A percentile compares a stretch with the other conserved stretches of the same genome.
Conservation (phyloP, 495 filamentous ascomycete genomes). For the Aspergillus haitiensis region DNA sequence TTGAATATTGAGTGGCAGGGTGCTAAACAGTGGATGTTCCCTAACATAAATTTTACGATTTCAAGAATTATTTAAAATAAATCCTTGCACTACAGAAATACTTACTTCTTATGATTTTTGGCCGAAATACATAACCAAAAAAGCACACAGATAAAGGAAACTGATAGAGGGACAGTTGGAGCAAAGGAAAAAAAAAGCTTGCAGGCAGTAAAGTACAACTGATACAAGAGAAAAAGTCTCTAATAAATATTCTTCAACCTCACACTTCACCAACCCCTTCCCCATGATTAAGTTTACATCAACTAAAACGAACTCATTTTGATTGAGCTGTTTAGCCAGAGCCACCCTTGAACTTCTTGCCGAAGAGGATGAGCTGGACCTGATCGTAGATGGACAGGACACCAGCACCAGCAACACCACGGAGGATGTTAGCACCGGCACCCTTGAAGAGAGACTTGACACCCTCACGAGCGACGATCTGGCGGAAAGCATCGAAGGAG, state of each 20-base stretch:
- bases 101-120: neutral
- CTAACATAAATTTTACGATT: too few species aligned
- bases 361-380: slow-evolving; percentile 97
- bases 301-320: slow-evolving; percentile 21
- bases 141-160: slow-evolving; percentile 20
- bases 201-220: slow-evolving; percentile 60
- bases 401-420: slow-evolving; percentile 99
- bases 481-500: slow-evolving; percentile 87
- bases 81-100: too few species aligned
- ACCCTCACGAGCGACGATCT: slow-evolving; percentile 97
- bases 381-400: slow-evolving; percentile 99
- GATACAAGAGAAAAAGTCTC: slow-evolving; percentile 50
- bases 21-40: too few species aligned
- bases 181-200: slow-evolving; percentile 50
- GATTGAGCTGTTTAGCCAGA: slow-evolving; percentile 32
- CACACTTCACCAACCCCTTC: slow-evolving; percentile 38
- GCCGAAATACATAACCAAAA: slow-evolving; percentile 3
- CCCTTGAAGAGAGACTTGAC: slow-evolving; percentile 99
- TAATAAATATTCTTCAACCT: slow-evolving; percentile 46
- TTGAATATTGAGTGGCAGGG: too few species aligned
- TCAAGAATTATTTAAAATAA: too few species aligned
- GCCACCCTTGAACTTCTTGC: slow-evolving; percentile 83
- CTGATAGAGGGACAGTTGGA: slow-evolving; percentile 39
- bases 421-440: slow-evolving; percentile 99
- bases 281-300: slow-evolving; percentile 28